Conservation (phyloP, 2,329 filamentous ascomycete genomes). For the Cercospora canescens region DNA sequence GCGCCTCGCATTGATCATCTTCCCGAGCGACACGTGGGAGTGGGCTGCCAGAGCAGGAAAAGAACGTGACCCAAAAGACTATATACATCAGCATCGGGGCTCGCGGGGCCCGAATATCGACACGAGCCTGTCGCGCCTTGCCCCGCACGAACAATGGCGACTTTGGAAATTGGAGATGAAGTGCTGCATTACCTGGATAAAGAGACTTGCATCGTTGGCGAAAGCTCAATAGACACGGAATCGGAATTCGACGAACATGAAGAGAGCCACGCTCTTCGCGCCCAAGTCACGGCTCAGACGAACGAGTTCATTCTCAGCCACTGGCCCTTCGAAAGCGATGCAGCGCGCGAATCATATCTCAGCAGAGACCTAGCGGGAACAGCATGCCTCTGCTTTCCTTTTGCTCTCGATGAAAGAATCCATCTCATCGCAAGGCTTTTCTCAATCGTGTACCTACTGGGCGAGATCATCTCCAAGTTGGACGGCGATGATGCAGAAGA, state of each 20-base stretch:
- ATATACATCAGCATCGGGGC: background rate
- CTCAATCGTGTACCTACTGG: slow-evolving; percentile 14
- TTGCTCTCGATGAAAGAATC: slow-evolving; percentile 18
- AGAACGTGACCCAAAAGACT: background rate
- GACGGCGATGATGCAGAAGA: slow-evolving; percentile 15
- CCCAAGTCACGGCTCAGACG: slow-evolving; percentile 11
- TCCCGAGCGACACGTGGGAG: background rate
- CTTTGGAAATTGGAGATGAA: background rate
- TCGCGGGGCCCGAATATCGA: background rate
- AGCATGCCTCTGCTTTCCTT: slow-evolving; percentile 14
- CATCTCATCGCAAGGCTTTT: slow-evolving; percentile 15
- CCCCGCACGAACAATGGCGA: background rate
- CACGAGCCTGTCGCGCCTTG: background rate
- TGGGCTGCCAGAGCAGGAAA: background rate
- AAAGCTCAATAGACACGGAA: background rate
- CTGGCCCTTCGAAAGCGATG: slow-evolving; percentile 13
- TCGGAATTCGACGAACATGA: slow-evolving; percentile 1
- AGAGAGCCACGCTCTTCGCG: slow-evolving; percentile 6
- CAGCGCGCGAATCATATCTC: slow-evolving; percentile 3
- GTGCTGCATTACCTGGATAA: background rate
- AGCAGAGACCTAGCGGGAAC: slow-evolving; percentile 10
- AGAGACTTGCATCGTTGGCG: background rate
- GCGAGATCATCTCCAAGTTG: slow-evolving; percentile 4
- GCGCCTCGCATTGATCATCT: background rate
- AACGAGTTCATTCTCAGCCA: slow-evolving; percentile 12